phyloP scores from a whole-genome alignment of 2,329 filamentous ascomycete species.

The Penicillium sp. region DNA sequence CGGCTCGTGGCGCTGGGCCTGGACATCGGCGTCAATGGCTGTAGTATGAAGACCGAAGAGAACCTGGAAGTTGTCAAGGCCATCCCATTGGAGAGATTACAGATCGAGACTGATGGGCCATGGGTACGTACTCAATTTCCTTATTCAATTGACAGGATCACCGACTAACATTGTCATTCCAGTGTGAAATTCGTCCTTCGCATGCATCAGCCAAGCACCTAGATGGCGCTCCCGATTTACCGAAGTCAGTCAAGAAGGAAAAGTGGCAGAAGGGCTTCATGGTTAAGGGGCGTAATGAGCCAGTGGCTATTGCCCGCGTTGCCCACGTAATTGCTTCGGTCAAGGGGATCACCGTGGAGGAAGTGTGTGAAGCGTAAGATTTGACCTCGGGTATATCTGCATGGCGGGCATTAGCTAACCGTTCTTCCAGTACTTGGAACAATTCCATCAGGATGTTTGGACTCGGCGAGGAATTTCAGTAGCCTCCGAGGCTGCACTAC shows the following conservation, averaged over 20 bases:
- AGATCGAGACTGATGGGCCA: conserved; percentile 96
- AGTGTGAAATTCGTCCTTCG: conserved; percentile 87
- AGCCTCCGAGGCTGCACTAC: not conserved
- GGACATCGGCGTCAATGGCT: conserved; percentile 94
- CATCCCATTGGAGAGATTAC: conserved; percentile 75
- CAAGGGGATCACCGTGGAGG: conserved; percentile 75
- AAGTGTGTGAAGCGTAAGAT: conserved; percentile 76
- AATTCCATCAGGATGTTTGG: conserved; percentile 82
- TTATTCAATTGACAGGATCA: not conserved
- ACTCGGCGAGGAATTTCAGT: conserved; percentile 53
- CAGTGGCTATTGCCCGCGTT: conserved; percentile 80
- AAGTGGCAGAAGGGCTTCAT: conserved; percentile 85
- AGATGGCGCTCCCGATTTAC: conserved; percentile 68
- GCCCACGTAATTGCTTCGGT: conserved; percentile 86
- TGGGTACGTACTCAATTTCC: conserved; percentile 55
- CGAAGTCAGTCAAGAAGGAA: conserved; percentile 91
- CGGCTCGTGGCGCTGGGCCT: conserved; percentile 78
- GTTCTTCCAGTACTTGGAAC: conserved; percentile 62
- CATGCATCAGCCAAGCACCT: conserved; percentile 81
- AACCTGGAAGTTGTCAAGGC: conserved; percentile 83
- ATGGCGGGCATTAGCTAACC: conserved; percentile 22
- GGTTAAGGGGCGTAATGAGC: conserved; percentile 95
- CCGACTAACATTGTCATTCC: conserved; percentile 3
- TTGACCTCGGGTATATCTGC: not conserved
- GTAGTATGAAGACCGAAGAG: conserved; percentile 90